phyloP scores from a whole-genome alignment of 805 yeast species.

The Ogataea naganishii region DNA sequence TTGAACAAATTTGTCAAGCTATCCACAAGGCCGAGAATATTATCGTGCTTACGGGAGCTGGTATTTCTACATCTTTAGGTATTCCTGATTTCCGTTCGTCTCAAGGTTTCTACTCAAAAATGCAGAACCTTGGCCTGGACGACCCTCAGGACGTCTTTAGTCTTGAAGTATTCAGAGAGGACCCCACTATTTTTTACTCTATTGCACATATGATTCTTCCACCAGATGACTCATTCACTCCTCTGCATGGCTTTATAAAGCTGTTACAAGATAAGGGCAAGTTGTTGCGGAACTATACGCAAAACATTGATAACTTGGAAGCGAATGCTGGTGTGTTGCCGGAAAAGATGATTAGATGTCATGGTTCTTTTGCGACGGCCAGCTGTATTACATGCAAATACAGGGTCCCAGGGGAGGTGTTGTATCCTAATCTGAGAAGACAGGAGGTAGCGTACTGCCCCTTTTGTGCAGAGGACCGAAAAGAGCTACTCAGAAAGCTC shows the following conservation, averaged over 20 bases:
- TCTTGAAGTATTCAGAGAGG: slow-evolving; percentile 55
- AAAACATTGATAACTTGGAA: slow-evolving; percentile 84
- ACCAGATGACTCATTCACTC: slow-evolving; percentile 56
- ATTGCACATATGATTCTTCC: slow-evolving; percentile 83
- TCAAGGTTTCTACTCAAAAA: slow-evolving; percentile 71
- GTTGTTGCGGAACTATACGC: slow-evolving; percentile 78
- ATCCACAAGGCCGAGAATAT: slow-evolving; percentile 51
- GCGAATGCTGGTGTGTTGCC: slow-evolving; percentile 64
- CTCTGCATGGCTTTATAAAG: slow-evolving; percentile 74
- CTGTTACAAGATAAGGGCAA: slow-evolving; percentile 68
- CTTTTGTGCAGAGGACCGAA: slow-evolving; percentile 42
- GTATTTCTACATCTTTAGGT: slow-evolving; percentile 82
- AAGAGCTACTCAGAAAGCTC: slow-evolving; percentile 14
- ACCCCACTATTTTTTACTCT: slow-evolving; percentile 77
- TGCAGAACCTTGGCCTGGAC: slow-evolving; percentile 57
- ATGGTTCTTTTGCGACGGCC: slow-evolving; percentile 87
- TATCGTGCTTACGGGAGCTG: slow-evolving; percentile 84
- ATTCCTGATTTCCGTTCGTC: slow-evolving; percentile 90
- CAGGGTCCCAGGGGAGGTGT: slow-evolving; percentile 54
- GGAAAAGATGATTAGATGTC: slow-evolving; percentile 77
- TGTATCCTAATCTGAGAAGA: slow-evolving; percentile 50
- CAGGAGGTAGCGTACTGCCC: slow-evolving; percentile 68
- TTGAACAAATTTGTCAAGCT: slow-evolving; percentile 49
- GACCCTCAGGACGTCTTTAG: slow-evolving; percentile 93
- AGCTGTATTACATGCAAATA: slow-evolving; percentile 72